phyloP scores from a whole-genome alignment of 2,329 filamentous ascomycete genomes.

The Trichoderma breve region DNA sequence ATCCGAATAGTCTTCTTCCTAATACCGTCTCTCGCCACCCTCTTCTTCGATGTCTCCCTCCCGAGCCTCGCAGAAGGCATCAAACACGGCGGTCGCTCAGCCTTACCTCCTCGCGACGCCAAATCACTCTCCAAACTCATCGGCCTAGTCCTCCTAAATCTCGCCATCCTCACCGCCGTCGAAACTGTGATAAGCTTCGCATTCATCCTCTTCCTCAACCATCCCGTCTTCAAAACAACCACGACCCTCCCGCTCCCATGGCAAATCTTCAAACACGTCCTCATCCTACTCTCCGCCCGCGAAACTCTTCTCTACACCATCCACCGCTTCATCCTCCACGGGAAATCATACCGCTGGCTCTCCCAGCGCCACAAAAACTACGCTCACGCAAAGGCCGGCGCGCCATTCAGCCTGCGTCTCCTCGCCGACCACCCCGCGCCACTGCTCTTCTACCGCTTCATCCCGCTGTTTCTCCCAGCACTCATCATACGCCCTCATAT shows the following conservation, averaged over 20 bases:
- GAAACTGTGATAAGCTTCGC: constrained; percentile 44
- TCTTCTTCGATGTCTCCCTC: constrained; percentile 67
- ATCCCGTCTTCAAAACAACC: constrained; percentile 47
- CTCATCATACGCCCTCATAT: constrained; percentile 66
- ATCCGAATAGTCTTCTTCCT: constrained; percentile 70
- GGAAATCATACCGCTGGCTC: constrained; percentile 35
- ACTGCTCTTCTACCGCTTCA: constrained; percentile 60
- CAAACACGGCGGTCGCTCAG: constrained; percentile 61
- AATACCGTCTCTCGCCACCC: constrained; percentile 68
- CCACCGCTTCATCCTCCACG: constrained; percentile 71
- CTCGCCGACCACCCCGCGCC: constrained; percentile 68
- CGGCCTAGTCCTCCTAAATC: constrained; percentile 46
- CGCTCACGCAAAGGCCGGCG: constrained; percentile 53
- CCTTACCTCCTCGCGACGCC: constrained; percentile 47
- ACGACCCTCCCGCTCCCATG: constrained; percentile 53
- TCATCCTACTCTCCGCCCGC: constrained; percentile 43
- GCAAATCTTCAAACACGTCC: constrained; percentile 51
- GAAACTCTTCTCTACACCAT: constrained; percentile 69
- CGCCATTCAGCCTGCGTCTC: constrained; percentile 60
- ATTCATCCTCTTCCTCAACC: constrained; percentile 34
- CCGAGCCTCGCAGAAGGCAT: constrained; percentile 67
- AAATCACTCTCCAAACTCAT: constrained; percentile 37
- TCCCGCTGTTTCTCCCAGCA: constrained; percentile 65
- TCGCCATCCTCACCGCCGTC: constrained; percentile 42
- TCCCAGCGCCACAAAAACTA: constrained; percentile 41